Evolutionary conservation across 1,284 basidiomycete genomes (phyloP).

Genomic region (Ganoderma leucocontextum): DNA sequence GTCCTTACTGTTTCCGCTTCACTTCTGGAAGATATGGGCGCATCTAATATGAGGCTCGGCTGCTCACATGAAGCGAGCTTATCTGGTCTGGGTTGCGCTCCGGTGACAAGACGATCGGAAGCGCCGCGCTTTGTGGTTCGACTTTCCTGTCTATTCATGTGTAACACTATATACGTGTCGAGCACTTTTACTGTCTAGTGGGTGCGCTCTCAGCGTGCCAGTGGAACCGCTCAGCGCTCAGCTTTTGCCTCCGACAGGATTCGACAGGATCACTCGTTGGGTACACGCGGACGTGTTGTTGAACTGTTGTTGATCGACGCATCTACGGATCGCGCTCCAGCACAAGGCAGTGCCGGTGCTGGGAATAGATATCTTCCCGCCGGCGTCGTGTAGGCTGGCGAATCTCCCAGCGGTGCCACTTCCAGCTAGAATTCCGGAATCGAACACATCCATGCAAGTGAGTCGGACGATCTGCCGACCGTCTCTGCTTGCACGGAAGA

Average conservation of each 20-base stretch:
- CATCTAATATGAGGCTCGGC: neutral
- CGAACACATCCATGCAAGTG: neutral
- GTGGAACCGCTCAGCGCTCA: neutral
- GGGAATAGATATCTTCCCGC: neutral
- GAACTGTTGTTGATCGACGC: neutral
- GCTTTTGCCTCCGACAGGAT: neutral
- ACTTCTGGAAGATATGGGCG: neutral
- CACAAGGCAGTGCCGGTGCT: neutral
- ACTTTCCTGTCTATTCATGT: neutral
- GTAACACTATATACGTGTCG: neutral
- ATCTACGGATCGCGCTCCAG: neutral
- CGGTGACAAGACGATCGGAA: neutral
- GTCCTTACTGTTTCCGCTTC: neutral
- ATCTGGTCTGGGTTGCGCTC: neutral
- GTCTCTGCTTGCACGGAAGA: neutral
- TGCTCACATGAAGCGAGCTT: neutral
- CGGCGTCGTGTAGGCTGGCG: neutral
- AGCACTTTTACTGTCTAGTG: neutral
- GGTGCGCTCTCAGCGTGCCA: neutral
- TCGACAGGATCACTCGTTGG: neutral
- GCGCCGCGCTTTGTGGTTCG: neutral
- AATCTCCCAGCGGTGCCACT: neutral
- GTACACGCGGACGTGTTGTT: neutral
- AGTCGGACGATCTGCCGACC: neutral
- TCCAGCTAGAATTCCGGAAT: neutral